phyloP scores from a whole-genome alignment of 345 rosid species.

The Murraya paniculata region DNA sequence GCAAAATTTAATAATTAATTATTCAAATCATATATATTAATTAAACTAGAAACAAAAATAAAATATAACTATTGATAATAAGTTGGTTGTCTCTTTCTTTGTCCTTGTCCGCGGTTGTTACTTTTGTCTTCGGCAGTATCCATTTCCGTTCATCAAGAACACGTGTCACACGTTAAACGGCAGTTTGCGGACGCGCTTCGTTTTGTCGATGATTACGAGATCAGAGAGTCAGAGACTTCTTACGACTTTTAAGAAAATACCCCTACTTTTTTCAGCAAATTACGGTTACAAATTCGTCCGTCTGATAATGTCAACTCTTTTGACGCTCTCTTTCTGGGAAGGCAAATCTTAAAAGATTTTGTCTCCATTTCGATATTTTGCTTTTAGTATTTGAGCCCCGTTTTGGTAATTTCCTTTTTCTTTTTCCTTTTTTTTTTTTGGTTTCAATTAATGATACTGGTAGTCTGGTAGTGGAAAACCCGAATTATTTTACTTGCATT shows the following conservation, averaged over 20 bases:
- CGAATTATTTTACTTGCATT: too few species aligned
- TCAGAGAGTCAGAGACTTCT: not conserved
- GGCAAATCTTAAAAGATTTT: not conserved
- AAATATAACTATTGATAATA: too few species aligned
- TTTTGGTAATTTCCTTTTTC: not conserved
- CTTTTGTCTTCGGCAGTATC: not conserved
- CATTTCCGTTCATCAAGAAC: not conserved
- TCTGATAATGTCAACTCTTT: not conserved
- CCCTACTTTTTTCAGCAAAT: not conserved
- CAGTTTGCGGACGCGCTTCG: not conserved
- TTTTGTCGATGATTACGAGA: slow-evolving; percentile 16
- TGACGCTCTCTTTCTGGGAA: not conserved
- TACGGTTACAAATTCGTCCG: not conserved
- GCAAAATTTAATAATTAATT: too few species aligned
- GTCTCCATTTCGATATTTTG: not conserved
- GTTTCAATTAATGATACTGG: too few species aligned
- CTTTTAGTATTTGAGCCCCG: not conserved
- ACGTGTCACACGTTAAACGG: not conserved
- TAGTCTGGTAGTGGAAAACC: too few species aligned
- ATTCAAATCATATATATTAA: too few species aligned
- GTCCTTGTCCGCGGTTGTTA: not conserved
- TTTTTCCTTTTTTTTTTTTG: too few species aligned
- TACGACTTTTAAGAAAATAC: not conserved
- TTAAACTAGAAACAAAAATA: too few species aligned
- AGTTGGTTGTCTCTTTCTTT: not conserved